A percentile compares a stretch with the other conserved stretches of the same genome.
Conservation (phyloP, 768 basidiomycete genomes). For the Boletus pseudopeckii region DNA sequence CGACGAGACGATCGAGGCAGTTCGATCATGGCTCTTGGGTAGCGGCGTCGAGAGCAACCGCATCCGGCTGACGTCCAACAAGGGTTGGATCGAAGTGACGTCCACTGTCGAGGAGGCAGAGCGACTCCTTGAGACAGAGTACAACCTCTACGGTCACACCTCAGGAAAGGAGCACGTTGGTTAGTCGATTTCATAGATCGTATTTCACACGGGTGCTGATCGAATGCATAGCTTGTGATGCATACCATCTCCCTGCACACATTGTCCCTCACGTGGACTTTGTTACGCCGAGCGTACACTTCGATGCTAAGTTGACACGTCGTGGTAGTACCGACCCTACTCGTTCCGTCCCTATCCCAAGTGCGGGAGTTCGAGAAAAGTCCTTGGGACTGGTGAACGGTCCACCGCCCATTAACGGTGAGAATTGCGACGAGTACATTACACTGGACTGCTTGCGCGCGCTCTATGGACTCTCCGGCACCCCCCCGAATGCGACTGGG, state of each 20-base stretch:
- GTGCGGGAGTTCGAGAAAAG: background rate
- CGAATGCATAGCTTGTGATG: conserved; percentile 27
- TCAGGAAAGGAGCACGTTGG: conserved; percentile 28
- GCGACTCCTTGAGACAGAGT: conserved; percentile 32
- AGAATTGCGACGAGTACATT: conserved; percentile 9
- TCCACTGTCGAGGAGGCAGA: conserved; percentile 34
- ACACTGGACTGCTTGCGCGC: conserved; percentile 31
- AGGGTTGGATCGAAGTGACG: conserved; percentile 28
- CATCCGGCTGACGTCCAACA: conserved; percentile 18
- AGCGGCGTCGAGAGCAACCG: conserved; percentile 25
- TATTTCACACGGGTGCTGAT: background rate
- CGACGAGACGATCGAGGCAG: conserved; percentile 23
- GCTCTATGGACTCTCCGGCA: conserved; percentile 23
- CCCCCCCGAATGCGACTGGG: conserved; percentile 13
- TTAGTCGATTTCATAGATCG: conserved; percentile 12
- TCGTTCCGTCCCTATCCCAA: conserved; percentile 15
- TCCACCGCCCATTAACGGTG: too few relatives aligned
- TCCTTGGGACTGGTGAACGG: too few relatives aligned
- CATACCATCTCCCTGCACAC: conserved; percentile 33
- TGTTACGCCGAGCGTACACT: conserved; percentile 33
- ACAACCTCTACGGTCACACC: conserved; percentile 31
- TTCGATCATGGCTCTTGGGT: conserved; percentile 28
- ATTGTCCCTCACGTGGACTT: conserved; percentile 33
- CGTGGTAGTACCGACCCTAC: conserved; percentile 12
- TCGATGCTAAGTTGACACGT: conserved; percentile 24